Conservation (phyloP, 371 early-diverging fungal species). For the Cokeromyces recurvatus region DNA sequence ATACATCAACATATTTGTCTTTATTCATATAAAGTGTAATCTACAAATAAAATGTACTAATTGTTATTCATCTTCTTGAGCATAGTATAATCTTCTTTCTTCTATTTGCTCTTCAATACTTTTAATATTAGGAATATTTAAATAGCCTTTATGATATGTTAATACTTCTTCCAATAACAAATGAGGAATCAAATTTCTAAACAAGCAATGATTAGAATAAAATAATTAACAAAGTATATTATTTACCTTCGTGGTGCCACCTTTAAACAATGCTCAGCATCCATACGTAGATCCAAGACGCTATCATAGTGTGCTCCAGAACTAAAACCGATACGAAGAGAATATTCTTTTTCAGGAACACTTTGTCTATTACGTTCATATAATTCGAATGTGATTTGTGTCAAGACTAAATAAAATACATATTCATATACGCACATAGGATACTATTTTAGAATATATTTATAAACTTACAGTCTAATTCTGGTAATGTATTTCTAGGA, state of each 20-base stretch:
- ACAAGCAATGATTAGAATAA: neutral
- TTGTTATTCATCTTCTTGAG: constrained; percentile 53
- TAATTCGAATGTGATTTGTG: constrained; percentile 96
- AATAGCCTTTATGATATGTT: constrained; percentile 35
- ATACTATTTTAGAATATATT: too few species aligned
- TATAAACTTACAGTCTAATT: constrained; percentile 91
- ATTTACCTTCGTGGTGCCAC: constrained; percentile 68
- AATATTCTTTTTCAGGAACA: constrained; percentile 68
- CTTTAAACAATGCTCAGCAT: constrained; percentile 81
- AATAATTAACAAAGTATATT: too few species aligned
- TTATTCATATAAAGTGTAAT: too few species aligned
- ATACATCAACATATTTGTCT: too few species aligned
- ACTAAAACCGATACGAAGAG: constrained; percentile 87
- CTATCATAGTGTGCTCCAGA: constrained; percentile 90
- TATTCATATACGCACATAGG: neutral
- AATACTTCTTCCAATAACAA: constrained; percentile 41
- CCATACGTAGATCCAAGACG: constrained; percentile 85
- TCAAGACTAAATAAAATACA: constrained; percentile 58
- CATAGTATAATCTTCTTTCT: constrained; percentile 42
- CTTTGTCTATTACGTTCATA: constrained; percentile 79
- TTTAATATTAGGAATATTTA: constrained; percentile 41
- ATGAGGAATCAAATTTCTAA: constrained; percentile 44
- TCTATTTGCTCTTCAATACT: constrained; percentile 44
- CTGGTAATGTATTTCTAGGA: constrained; percentile 66
- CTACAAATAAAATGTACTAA: too few species aligned